phyloP scores from a whole-genome alignment of 2,329 filamentous ascomycete genomes.

The Tolypocladium capitatum region DNA sequence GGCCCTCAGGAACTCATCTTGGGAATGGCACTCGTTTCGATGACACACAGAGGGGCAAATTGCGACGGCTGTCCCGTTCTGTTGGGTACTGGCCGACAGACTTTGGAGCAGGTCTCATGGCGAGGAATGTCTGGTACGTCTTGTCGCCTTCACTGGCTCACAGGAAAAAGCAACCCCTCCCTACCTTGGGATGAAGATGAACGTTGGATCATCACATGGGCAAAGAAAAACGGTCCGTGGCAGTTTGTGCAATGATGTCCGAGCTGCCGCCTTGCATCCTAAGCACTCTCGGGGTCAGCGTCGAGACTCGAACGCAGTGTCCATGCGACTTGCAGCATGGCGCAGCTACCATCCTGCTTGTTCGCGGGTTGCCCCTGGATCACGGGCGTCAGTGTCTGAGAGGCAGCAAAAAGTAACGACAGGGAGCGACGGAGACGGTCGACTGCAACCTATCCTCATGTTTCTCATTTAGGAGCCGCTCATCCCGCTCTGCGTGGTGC shows the following conservation, averaged over 20 bases:
- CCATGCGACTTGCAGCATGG: background rate
- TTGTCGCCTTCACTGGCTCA: background rate
- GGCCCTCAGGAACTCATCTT: background rate
- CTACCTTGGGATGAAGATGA: background rate
- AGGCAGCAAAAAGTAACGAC: slow-evolving; percentile 7
- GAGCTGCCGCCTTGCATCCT: background rate
- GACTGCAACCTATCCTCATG: background rate
- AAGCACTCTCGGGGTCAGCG: too few relatives aligned
- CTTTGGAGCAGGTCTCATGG: slow-evolving; percentile 1
- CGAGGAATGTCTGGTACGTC: slow-evolving; percentile 1
- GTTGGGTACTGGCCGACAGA: background rate
- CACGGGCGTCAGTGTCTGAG: slow-evolving; percentile 5
- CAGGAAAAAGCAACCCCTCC: slow-evolving; percentile 1
- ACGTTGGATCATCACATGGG: background rate
- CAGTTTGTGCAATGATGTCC: background rate
- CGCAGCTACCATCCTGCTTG: background rate
- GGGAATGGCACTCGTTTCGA: slow-evolving; percentile 1
- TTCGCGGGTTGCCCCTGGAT: slow-evolving; percentile 2
- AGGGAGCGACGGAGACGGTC: background rate
- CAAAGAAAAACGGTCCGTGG: background rate
- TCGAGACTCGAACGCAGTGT: background rate
- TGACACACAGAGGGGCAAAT: background rate
- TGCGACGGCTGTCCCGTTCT: background rate
- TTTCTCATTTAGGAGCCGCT: slow-evolving; percentile 1
- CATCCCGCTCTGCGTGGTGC: background rate